These are phyloP conservation scores for Lecanicillium sp. DNA, from an alignment of 2,329 filamentous ascomycete genomes.

Conservation along the genomic window DNA sequence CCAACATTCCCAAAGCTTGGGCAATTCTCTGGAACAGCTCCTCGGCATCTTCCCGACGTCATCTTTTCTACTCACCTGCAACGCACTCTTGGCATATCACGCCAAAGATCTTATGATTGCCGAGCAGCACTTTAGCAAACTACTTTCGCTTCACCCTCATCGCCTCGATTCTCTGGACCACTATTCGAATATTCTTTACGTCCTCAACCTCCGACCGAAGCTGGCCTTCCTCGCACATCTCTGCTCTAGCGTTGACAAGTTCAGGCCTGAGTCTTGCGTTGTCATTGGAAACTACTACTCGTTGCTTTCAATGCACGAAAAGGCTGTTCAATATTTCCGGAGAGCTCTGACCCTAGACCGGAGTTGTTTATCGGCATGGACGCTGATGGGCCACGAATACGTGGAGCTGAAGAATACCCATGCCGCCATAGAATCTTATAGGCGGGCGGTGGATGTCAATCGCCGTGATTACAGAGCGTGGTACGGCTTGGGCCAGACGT, in stretches of 20 bases:
- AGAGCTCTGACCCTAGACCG: constrained; percentile 85
- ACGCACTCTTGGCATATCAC: constrained; percentile 82
- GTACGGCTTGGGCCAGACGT: constrained; percentile 95
- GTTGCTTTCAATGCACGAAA: constrained; percentile 88
- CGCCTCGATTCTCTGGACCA: constrained; percentile 85
- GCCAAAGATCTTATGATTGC: constrained; percentile 68
- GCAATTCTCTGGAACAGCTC: constrained; percentile 67
- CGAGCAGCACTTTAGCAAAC: constrained; percentile 63
- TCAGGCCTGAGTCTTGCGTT: constrained; percentile 92
- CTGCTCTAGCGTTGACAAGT: constrained; percentile 86
- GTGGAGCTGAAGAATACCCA: constrained; percentile 98
- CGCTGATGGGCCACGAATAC: constrained; percentile 97
- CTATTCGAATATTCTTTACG: constrained; percentile 96
- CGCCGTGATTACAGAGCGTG: constrained; percentile 93
- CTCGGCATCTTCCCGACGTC: constrained; percentile 79
- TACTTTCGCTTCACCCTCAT: constrained; percentile 66
- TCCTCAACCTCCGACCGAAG: constrained; percentile 80
- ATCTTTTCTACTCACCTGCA: constrained; percentile 83
- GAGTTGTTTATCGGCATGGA: constrained; percentile 91
- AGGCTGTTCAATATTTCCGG: constrained; percentile 96
- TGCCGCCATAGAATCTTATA: constrained; percentile 93
- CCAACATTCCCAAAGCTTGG: constrained; percentile 68
- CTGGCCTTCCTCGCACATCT: constrained; percentile 88
- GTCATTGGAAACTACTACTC: constrained; percentile 98
- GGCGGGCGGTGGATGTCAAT: constrained; percentile 91